Evolutionary conservation across 2,329 filamentous ascomycete genomes (phyloP).

Genomic region (Calonectria ilicicola): DNA sequence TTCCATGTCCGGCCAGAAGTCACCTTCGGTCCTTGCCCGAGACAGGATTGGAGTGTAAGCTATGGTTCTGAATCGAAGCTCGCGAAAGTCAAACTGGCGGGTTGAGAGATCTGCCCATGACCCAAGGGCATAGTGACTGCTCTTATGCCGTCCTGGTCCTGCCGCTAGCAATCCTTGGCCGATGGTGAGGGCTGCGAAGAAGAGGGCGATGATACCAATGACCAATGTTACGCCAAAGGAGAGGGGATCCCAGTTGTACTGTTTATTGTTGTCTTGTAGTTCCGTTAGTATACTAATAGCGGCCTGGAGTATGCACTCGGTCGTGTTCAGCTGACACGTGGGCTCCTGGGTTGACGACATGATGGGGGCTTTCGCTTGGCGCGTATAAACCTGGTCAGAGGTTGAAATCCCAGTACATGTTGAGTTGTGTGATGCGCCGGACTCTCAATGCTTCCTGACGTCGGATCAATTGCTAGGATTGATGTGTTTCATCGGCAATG

Average conservation of each 20-base stretch:
- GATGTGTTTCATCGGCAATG: neutral
- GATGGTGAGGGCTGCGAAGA: slow-evolving; percentile 20
- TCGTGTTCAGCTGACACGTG: neutral
- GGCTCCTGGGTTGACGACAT: neutral
- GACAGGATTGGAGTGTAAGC: neutral
- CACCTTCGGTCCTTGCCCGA: neutral
- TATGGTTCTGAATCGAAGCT: neutral
- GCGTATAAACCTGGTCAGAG: neutral
- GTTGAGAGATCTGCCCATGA: neutral
- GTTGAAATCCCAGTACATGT: neutral
- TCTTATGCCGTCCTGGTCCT: slow-evolving; percentile 5
- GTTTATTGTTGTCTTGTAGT: slow-evolving; percentile 32
- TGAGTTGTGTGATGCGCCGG: neutral
- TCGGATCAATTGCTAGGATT: neutral
- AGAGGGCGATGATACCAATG: slow-evolving; percentile 25
- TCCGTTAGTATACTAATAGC: neutral
- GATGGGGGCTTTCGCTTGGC: neutral
- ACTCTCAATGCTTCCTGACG: neutral
- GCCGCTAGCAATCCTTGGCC: slow-evolving; percentile 18
- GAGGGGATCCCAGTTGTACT: slow-evolving; percentile 25
- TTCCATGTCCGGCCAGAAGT: neutral
- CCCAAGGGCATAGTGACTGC: neutral
- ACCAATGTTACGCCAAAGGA: slow-evolving; percentile 14
- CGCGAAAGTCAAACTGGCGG: neutral
- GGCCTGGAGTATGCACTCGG: neutral